These are phyloP conservation scores for Chaetomiaceae sp. DNA, from an alignment of 2,329 filamentous ascomycete genomes.

Conservation along the genomic window DNA sequence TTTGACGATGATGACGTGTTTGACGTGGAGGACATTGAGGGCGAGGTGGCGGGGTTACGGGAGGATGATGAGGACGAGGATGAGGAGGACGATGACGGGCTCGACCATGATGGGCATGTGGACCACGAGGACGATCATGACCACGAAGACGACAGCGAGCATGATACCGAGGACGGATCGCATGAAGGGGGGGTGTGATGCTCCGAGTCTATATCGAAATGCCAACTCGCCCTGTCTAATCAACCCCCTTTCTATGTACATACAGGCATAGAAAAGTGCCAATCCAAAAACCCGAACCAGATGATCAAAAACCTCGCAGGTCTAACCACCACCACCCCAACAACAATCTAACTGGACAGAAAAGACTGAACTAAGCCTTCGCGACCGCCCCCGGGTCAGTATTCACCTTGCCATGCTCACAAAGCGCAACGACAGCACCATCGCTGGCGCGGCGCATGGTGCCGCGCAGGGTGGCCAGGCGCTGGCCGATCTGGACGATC, in stretches of 20 bases:
- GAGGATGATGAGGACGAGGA: conserved; percentile 5
- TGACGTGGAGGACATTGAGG: conserved; percentile 2
- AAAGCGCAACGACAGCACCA: conserved; percentile 50
- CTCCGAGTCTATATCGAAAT: no score
- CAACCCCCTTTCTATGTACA: no score
- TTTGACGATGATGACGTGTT: conserved; percentile 19
- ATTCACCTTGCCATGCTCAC: conserved; percentile 62
- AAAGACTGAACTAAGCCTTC: conserved; percentile 13
- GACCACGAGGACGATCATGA: no score
- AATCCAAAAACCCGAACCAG: no score
- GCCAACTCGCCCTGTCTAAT: no score
- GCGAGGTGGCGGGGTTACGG: background rate
- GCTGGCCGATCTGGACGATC: conserved; percentile 52
- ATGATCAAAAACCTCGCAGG: no score
- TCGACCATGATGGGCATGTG: no score
- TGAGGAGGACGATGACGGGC: conserved; percentile 20
- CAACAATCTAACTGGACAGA: background rate
- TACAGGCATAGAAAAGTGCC: no score
- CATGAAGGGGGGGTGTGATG: no score
- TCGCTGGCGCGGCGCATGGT: conserved; percentile 50
- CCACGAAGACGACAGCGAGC: no score
- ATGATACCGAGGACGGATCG: no score
- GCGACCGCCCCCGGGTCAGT: conserved; percentile 44
- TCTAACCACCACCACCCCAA: background rate
- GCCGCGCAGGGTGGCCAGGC: conserved; percentile 49